Evolutionary conservation across 768 basidiomycete species (phyloP), one percentile per base, ranked within the genome.

Genomic region (Boletus huronensis): DNA sequence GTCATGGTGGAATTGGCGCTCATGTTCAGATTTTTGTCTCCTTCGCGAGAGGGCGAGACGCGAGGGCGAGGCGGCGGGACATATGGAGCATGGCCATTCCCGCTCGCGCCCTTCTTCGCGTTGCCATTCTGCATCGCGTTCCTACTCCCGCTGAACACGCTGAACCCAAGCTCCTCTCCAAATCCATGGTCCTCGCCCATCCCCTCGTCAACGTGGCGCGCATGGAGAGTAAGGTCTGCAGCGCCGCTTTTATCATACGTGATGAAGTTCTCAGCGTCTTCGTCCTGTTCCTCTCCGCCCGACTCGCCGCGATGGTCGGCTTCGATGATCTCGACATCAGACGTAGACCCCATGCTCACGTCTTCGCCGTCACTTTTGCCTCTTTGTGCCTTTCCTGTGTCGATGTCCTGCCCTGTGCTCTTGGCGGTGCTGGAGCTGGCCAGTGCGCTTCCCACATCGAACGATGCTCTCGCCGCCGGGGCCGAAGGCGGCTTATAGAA

Each of bases 401-500:
- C 10, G 11, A 13, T 6, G 7, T 5, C 32, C 17, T 41, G 51
- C 6, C 11, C 54, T 13, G 50, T 9, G 6, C 19, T 35, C 28
- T 48, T 57, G 31, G 32, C 17, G 2, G 26, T 10, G 39, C 48
- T 38, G 8, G 55, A 44, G 7, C 34, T 43, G 10, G 39, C 53
- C 31, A 53, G 45, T 10, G 28, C 42, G 8, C 52, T 49, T 10
- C 41, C 54, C 35, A 36, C 39, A 17, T 55, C 57, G 6, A 58
- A 34, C 3, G 52, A 40, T 6, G 23, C 17, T 19, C 21, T 55
- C 16, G 26, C 34, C 5, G 28, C 42, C 8, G 29, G 31, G 1
- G 66, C 50, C 11, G 69, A 58, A 4, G 82, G 78, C 0, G 83
- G 85, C 35, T 78, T 75, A 63, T 82, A 88, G 64, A 89, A 89